Evolutionary conservation across 1,139 yeast species (phyloP).

Genomic region (Yamadazyma triangularis): DNA sequence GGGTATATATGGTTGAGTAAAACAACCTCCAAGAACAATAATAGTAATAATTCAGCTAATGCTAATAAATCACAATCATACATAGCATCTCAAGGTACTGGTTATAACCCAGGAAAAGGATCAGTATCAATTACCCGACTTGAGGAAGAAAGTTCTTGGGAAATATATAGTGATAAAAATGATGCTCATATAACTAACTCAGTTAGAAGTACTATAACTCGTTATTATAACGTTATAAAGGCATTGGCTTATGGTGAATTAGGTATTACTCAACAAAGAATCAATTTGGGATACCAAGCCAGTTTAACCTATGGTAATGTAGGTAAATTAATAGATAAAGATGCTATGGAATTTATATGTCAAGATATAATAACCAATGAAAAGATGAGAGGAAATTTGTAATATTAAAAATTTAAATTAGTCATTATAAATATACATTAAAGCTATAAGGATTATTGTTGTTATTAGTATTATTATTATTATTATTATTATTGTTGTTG

Average conservation of each 20-base stretch:
- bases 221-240: constrained; percentile 79
- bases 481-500: no score
- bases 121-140: constrained; percentile 74
- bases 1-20: constrained; percentile 93
- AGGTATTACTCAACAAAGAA: constrained; percentile 79
- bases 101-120: constrained; percentile 54
- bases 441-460: no score
- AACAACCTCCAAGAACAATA: constrained; percentile 32
- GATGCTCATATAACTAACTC: constrained; percentile 58
- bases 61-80: constrained; percentile 36
- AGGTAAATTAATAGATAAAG: constrained; percentile 71
- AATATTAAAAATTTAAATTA: background rate
- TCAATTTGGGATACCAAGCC: constrained; percentile 83
- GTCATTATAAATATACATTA: constrained; percentile 1
- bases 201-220: constrained; percentile 68
- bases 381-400: constrained; percentile 59
- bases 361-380: constrained; percentile 69
- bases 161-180: constrained; percentile 87
- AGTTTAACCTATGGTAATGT: constrained; percentile 73
- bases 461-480: no score
- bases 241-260: constrained; percentile 80
- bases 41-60: constrained; percentile 9
- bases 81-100: constrained; percentile 33
- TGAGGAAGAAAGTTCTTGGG: constrained; percentile 95
- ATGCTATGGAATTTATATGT: constrained; percentile 70